Percentiles rank a stretch among this genome's conserved stretches.
Conservation (phyloP, 202 grass and related monocot species). For the Dendrocalamus latiflorus region DNA sequence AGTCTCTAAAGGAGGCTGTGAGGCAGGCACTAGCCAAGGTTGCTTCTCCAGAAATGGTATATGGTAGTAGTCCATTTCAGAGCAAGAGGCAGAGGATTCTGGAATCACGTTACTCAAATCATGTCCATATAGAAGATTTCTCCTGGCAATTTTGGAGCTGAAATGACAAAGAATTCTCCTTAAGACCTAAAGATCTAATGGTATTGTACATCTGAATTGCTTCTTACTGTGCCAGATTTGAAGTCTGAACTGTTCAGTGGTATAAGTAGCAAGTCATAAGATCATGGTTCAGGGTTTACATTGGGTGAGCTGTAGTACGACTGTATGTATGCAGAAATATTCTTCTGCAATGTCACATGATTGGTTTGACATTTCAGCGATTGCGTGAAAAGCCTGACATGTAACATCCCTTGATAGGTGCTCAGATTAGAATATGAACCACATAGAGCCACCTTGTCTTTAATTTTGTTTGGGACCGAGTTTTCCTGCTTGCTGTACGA, state of each 20-base stretch:
- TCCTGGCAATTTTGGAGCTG: neutral
- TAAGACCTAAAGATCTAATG: neutral
- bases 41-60: slow-evolving; percentile 32
- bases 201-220: neutral
- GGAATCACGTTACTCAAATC: slow-evolving; percentile 31
- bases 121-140: slow-evolving; percentile 26
- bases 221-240: neutral
- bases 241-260: slow-evolving; percentile 20
- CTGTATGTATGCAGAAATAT: slow-evolving; percentile 11
- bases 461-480: neutral
- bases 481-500: neutral
- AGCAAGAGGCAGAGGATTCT: slow-evolving; percentile 48
- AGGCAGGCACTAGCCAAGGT: slow-evolving; percentile 33
- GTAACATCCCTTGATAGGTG: slow-evolving; percentile 16
- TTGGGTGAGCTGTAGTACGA: neutral
- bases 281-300: neutral
- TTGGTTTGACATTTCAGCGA: slow-evolving; percentile 23
- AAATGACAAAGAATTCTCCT: neutral
- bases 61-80: slow-evolving; percentile 17
- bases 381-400: slow-evolving; percentile 6
- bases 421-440: neutral
- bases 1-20: slow-evolving; percentile 45
- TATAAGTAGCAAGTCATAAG: neutral
- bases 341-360: slow-evolving; percentile 8
- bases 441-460: neutral